Conservation (phyloP, 2,329 filamentous ascomycete species). For the Dissoconium aciculare region DNA sequence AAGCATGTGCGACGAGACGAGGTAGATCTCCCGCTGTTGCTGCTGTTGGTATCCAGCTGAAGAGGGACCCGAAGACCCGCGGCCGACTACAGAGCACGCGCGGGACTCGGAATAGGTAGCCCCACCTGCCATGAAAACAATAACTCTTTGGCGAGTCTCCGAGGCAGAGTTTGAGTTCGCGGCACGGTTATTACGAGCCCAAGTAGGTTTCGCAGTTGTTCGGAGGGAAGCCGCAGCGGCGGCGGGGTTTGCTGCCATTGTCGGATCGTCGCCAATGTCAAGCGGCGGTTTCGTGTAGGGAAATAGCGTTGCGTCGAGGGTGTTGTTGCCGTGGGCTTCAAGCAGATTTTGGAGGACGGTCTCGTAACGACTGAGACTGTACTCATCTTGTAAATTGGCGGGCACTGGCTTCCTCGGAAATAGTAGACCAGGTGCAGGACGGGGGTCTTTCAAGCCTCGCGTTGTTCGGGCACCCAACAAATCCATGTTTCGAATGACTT, state of each 20-base stretch:
- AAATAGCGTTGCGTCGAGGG: slow-evolving; percentile 31
- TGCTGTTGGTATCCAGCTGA: too few species aligned
- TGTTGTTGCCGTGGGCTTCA: slow-evolving; percentile 43
- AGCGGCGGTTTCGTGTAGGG: slow-evolving; percentile 41
- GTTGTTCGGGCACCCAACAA: slow-evolving; percentile 63
- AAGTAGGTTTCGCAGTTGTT: slow-evolving; percentile 75
- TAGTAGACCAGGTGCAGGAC: slow-evolving; percentile 48
- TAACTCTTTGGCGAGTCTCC: slow-evolving; percentile 78
- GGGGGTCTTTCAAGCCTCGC: slow-evolving; percentile 62
- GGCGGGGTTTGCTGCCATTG: slow-evolving; percentile 41
- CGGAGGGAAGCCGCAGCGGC: slow-evolving; percentile 52
- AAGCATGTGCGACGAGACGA: slow-evolving; percentile 84
- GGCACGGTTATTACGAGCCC: slow-evolving; percentile 64
- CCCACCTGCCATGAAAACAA: slow-evolving; percentile 89
- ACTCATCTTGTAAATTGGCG: slow-evolving; percentile 52
- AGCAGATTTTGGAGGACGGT: slow-evolving; percentile 71
- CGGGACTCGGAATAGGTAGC: slow-evolving; percentile 86
- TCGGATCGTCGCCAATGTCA: slow-evolving; percentile 44
- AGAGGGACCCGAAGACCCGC: too few species aligned
- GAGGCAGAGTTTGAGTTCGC: too few species aligned
- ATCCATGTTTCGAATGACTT: slow-evolving; percentile 62
- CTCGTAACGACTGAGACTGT: slow-evolving; percentile 74
- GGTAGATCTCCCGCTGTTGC: slow-evolving; percentile 66
- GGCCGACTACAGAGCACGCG: slow-evolving; percentile 73
- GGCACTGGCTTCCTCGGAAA: slow-evolving; percentile 53